phyloP scores from a whole-genome alignment of 2,329 filamentous ascomycete genomes.

The Westerdykella aurantiaca region DNA sequence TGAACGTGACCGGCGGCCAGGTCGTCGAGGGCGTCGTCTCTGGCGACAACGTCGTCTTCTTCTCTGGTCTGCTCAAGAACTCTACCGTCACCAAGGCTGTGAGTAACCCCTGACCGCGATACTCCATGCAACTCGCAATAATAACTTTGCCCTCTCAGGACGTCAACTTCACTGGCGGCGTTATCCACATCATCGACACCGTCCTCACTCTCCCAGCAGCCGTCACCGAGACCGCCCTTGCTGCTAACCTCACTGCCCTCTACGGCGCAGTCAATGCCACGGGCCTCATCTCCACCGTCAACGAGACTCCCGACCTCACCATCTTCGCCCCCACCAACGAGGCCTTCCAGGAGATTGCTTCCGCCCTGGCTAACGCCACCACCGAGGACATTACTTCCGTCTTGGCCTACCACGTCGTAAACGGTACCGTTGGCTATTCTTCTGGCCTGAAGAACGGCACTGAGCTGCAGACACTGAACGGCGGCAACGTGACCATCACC shows the following conservation, averaged over 20 bases:
- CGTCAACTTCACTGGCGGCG: conserved; percentile 41
- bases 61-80: conserved; percentile 48
- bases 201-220: conserved; percentile 38
- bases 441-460: conserved; percentile 40
- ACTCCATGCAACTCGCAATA: neutral
- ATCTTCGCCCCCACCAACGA: conserved; percentile 59
- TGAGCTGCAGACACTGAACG: conserved; percentile 33
- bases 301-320: conserved; percentile 48
- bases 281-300: conserved; percentile 39
- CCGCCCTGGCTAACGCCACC: conserved; percentile 45
- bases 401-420: conserved; percentile 60
- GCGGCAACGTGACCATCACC: conserved; percentile 38
- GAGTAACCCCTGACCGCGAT: conserved; percentile 16
- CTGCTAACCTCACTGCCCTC: conserved; percentile 37
- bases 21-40: conserved; percentile 45
- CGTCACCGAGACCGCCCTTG: conserved; percentile 26
- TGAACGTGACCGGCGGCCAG: conserved; percentile 55
- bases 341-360: conserved; percentile 55
- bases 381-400: conserved; percentile 47
- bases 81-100: conserved; percentile 48
- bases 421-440: conserved; percentile 51
- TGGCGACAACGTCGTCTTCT: conserved; percentile 45
- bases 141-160: conserved; percentile 21
- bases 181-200: conserved; percentile 44
- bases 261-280: conserved; percentile 39